phyloP scores from a whole-genome alignment of 2,329 filamentous ascomycete genomes.

The Claviceps sp. region DNA sequence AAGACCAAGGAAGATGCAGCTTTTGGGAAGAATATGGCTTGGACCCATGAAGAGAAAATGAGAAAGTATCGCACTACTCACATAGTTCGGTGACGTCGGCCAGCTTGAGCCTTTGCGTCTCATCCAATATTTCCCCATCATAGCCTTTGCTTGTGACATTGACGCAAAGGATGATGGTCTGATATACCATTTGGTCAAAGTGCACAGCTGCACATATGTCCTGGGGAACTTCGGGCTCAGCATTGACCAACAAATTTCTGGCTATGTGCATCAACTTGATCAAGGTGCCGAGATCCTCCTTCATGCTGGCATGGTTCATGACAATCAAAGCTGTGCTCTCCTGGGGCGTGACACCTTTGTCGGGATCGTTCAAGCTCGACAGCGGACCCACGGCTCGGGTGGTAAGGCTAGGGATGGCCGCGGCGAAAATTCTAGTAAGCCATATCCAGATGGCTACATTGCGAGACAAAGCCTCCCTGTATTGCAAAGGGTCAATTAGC shows the following conservation, averaged over 20 bases:
- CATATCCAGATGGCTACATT: constrained; percentile 56
- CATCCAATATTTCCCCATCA: constrained; percentile 49
- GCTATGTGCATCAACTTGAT: constrained; percentile 57
- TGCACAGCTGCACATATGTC: constrained; percentile 51
- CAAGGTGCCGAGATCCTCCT: constrained; percentile 48
- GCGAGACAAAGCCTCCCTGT: constrained; percentile 43
- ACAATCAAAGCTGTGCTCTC: constrained; percentile 51
- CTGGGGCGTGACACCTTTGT: constrained; percentile 44
- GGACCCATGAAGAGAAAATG: neutral
- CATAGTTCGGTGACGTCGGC: constrained; percentile 53
- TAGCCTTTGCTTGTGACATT: constrained; percentile 56
- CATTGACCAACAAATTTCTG: constrained; percentile 49
- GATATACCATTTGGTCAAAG: constrained; percentile 53
- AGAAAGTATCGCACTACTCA: constrained; percentile 23
- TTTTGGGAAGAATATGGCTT: neutral
- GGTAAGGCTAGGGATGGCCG: constrained; percentile 46
- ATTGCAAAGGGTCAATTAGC: constrained; percentile 7
- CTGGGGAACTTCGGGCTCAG: constrained; percentile 51
- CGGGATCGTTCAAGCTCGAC: constrained; percentile 37
- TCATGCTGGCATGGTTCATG: constrained; percentile 46
- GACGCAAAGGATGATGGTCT: constrained; percentile 51
- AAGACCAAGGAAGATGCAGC: constrained; percentile 3
- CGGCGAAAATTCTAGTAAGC: constrained; percentile 46
- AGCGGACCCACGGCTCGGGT: constrained; percentile 45
- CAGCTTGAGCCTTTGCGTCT: constrained; percentile 40